These are phyloP conservation scores for Lachnum nothofagi DNA, from an alignment of 2,329 filamentous ascomycete species.

Conservation along the genomic window DNA sequence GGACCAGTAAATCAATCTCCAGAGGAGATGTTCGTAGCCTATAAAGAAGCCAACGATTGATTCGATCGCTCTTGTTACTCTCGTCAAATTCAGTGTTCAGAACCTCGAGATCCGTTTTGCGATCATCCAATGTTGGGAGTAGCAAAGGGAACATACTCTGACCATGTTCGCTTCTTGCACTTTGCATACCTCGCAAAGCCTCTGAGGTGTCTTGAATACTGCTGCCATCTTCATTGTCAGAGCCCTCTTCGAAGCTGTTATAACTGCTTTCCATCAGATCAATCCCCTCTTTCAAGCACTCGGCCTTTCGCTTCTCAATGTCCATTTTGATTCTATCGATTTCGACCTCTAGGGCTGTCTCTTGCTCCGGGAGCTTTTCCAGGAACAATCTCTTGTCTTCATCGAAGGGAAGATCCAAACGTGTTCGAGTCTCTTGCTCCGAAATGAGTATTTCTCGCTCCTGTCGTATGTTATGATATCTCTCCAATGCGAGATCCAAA, in stretches of 20 bases:
- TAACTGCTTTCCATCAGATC: slow-evolving; percentile 3
- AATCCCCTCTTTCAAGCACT: slow-evolving; percentile 14
- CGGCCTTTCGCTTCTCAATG: slow-evolving; percentile 3
- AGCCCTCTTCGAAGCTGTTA: not conserved
- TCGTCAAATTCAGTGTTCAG: slow-evolving; percentile 16
- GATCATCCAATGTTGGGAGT: slow-evolving; percentile 1
- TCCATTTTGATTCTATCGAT: slow-evolving; percentile 8
- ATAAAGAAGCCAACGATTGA: slow-evolving; percentile 15
- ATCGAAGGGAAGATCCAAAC: not conserved
- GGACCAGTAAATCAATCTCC: slow-evolving; percentile 8
- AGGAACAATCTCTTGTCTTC: slow-evolving; percentile 1
- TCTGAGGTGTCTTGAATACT: not conserved
- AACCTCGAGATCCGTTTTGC: not conserved
- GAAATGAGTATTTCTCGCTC: slow-evolving; percentile 5
- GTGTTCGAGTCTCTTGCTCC: slow-evolving; percentile 1
- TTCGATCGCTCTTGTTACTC: slow-evolving; percentile 11
- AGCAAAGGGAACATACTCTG: slow-evolving; percentile 13
- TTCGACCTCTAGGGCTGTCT: slow-evolving; percentile 4
- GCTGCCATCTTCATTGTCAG: not conserved
- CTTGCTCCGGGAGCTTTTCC: not conserved
- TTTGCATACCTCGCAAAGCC: not conserved
- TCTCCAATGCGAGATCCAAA: slow-evolving; percentile 16
- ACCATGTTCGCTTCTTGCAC: not conserved
- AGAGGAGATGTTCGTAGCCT: slow-evolving; percentile 9
- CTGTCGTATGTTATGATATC: slow-evolving; percentile 1